Percentiles rank a stretch among this genome's conserved stretches.
These are phyloP conservation scores for Gentiana dahurica DNA, from an alignment of 257 asterid genomes.

Conservation along the genomic window DNA sequence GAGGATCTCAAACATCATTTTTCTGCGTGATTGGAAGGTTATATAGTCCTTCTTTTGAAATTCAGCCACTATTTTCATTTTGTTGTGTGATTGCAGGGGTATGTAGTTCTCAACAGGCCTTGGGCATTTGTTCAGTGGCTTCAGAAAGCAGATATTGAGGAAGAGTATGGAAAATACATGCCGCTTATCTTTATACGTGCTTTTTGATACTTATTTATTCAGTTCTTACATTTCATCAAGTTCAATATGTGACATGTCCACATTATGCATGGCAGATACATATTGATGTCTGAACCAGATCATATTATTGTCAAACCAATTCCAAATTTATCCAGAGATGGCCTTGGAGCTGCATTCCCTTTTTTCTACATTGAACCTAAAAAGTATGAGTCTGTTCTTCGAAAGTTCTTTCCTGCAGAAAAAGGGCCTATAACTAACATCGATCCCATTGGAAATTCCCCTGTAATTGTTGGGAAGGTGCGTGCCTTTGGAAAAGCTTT, in stretches of 20 bases:
- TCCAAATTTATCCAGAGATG: constrained; percentile 68
- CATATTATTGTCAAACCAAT: constrained; percentile 87
- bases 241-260: background rate
- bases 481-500: background rate
- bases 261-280: constrained; percentile 41
- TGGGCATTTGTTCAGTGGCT: constrained; percentile 99
- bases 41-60: too few species aligned
- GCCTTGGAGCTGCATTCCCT: constrained; percentile 82
- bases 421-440: constrained; percentile 70
- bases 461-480: constrained; percentile 89
- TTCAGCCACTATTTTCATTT: too few species aligned
- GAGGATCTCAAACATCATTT: too few species aligned
- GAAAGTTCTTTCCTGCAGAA: constrained; percentile 67
- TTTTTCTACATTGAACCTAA: constrained; percentile 92
- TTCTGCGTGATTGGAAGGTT: too few species aligned
- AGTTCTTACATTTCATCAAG: background rate
- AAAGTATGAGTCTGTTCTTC: constrained; percentile 57
- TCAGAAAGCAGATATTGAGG: constrained; percentile 72
- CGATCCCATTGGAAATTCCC: constrained; percentile 97
- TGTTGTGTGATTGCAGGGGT: constrained; percentile 52
- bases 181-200: background rate
- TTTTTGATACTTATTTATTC: background rate
- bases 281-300: constrained; percentile 94
- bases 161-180: constrained; percentile 49
- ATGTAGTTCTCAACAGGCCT: constrained; percentile 92